These are phyloP conservation scores for Fusarium sterilihyphosum DNA, from an alignment of 2,329 filamentous ascomycete genomes.

Conservation along the genomic window DNA sequence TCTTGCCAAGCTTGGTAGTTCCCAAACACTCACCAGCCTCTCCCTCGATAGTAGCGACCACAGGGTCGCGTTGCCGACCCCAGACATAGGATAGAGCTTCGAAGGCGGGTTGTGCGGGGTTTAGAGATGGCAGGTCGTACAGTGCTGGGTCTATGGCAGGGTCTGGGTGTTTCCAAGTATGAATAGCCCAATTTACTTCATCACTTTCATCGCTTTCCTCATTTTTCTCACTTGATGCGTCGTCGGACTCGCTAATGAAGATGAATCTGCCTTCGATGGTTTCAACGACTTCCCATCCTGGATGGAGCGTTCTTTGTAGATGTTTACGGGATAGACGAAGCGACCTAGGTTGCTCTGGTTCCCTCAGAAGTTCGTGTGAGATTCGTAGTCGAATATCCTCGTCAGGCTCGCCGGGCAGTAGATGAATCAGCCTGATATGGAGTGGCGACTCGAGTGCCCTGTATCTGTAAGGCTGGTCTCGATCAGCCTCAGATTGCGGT, in stretches of 20 bases:
- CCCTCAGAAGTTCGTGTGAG: background rate
- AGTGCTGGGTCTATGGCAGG: background rate
- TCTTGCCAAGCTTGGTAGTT: background rate
- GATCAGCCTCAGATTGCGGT: fast-evolving
- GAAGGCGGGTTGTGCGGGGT: background rate
- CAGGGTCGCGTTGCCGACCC: background rate
- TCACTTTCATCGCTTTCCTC: too few relatives aligned
- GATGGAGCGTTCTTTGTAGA: background rate
- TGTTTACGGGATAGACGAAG: background rate
- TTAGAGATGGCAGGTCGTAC: background rate
- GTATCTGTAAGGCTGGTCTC: background rate
- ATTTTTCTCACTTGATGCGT: too few relatives aligned
- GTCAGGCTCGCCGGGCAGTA: background rate
- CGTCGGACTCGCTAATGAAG: background rate
- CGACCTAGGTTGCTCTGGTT: fast-evolving
- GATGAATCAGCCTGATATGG: background rate
- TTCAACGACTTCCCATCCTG: background rate
- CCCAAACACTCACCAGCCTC: fast-evolving
- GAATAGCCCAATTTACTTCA: fast-evolving
- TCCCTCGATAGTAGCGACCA: background rate
- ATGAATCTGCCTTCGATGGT: background rate
- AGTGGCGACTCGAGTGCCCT: background rate
- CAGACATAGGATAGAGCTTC: background rate
- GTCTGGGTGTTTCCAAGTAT: background rate
- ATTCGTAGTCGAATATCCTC: background rate